Conservation (phyloP, 2,329 filamentous ascomycete species). For the Monilinia fructicola region DNA sequence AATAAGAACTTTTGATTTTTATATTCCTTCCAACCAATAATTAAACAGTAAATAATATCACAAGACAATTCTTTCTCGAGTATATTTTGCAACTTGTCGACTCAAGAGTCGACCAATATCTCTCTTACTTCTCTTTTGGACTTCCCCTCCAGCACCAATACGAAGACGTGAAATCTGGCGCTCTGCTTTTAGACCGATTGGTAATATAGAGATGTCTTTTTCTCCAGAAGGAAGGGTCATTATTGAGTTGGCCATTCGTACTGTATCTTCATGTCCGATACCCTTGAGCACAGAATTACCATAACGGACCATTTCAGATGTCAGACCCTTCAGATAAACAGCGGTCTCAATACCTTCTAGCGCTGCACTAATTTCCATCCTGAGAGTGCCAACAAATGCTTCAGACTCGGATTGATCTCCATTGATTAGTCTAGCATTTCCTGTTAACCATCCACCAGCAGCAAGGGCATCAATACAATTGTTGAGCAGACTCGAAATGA, state of each 20-base stretch:
- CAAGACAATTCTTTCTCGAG: slow-evolving; percentile 72
- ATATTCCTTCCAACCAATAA: slow-evolving; percentile 16
- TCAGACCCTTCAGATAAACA: slow-evolving; percentile 60
- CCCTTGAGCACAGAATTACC: slow-evolving; percentile 42
- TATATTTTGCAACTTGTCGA: slow-evolving; percentile 79
- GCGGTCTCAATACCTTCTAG: slow-evolving; percentile 72
- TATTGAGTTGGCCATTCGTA: slow-evolving; percentile 43
- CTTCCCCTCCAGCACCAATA: slow-evolving; percentile 67
- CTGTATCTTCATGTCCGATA: slow-evolving; percentile 34
- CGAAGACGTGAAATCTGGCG: slow-evolving; percentile 53
- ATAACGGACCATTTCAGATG: slow-evolving; percentile 67
- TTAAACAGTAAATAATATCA: slow-evolving; percentile 43
- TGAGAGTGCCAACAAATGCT: slow-evolving; percentile 64
- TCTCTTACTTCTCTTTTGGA: slow-evolving; percentile 65
- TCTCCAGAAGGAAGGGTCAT: slow-evolving; percentile 49
- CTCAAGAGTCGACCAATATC: slow-evolving; percentile 77
- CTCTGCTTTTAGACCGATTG: slow-evolving; percentile 68
- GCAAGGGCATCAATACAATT: slow-evolving; percentile 75
- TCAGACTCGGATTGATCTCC: slow-evolving; percentile 54
- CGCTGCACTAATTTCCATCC: slow-evolving; percentile 67
- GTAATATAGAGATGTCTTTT: slow-evolving; percentile 54
- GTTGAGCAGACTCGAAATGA: slow-evolving; percentile 70
- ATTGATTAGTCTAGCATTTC: slow-evolving; percentile 52
- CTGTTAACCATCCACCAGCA: slow-evolving; percentile 69
- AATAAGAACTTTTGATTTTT: slow-evolving; percentile 5